Conservation (phyloP, 208 protist genomes). For the Novymonas esmeraldas region DNA sequence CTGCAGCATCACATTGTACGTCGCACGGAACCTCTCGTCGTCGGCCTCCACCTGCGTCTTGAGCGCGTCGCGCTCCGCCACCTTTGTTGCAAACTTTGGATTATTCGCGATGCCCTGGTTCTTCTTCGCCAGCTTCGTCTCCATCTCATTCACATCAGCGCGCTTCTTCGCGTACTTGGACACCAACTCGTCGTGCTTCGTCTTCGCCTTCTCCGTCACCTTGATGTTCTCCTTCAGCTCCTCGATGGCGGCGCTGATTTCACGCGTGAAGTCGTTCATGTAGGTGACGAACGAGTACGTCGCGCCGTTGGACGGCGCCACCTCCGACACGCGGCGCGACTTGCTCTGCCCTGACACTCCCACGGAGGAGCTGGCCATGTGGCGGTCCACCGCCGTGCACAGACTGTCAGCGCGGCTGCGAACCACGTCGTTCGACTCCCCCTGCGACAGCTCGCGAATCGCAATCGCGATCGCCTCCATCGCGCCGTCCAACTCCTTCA, state of each 20-base stretch:
- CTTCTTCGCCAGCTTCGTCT: conserved; percentile 67
- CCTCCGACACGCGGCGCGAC: not conserved
- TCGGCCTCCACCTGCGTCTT: conserved; percentile 35
- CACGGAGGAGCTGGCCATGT: conserved; percentile 25
- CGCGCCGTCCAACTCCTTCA: conserved; percentile 52
- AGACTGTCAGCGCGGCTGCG: conserved; percentile 34
- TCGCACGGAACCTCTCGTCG: conserved; percentile 20
- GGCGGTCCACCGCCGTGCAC: conserved; percentile 44
- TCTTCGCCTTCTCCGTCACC: conserved; percentile 22
- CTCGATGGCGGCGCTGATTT: conserved; percentile 34
- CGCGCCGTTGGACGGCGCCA: not conserved
- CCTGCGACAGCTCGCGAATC: conserved; percentile 55
- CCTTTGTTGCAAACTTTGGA: conserved; percentile 43
- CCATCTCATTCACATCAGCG: conserved; percentile 36
- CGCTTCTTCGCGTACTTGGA: conserved; percentile 50
- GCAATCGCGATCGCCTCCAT: conserved; percentile 61
- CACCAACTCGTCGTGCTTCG: conserved; percentile 23
- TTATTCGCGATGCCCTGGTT: conserved; percentile 54
- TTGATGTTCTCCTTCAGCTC: conserved; percentile 35
- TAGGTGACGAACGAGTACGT: conserved; percentile 47
- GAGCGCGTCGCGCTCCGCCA: conserved; percentile 40
- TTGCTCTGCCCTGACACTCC: conserved; percentile 9
- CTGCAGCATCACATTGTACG: conserved; percentile 29
- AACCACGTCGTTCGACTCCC: conserved; percentile 31
- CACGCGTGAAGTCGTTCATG: conserved; percentile 63